Base-by-base conservation (phyloP, 306 rosid genomes). In the Quercus parvula region DNA sequence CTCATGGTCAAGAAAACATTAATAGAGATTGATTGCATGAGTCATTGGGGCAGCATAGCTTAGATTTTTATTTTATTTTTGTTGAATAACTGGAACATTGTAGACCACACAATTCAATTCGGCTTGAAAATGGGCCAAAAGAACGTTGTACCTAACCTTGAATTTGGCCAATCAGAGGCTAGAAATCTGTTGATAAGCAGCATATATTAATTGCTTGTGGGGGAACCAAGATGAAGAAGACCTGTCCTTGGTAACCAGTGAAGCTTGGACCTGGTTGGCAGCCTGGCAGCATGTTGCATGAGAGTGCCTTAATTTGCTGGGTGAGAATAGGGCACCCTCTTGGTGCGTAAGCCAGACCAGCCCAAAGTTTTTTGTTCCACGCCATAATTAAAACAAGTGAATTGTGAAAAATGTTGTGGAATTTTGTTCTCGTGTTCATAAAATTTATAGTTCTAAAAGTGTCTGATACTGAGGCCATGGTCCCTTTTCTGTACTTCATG, bases 141-240 rank as follows among this genome's bases (percentile, higher is more conserved):
- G 68, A 28, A 54, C 75, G 18, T 41, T 75, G 79, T 73, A 58
- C 46, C 71, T 20, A 28, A 31, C 75, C 75, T 33, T 52, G 71
- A 75, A 35, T 13, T 5, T 56, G 15, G 38, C 33, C 35, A 22
- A 49, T 28, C 30, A 10, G 12, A 33, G 74, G 56, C 63, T 4
- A 58, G 76, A 22, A 56, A 69, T 35, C 76, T 84, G 70, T 80
- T 84, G 85, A 74, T 57, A 70, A 35, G 77, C 59, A 11, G 54
- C 79, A 77, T 73, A 44, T 41, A 41, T 41, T 41, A 41, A 73
- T 72, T 87, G 78, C 61, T 66, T 52, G 76, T 80, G 38, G 82
- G 74, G 79, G 79, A 76, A 59, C 33, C 80, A 66, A 58, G 77
- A 75, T 25, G 73, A 72, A 70, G 73, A 72, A 74, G 85, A 84